A percentile compares a stretch with the other conserved stretches of the same genome.
phyloP scores from a whole-genome alignment of 345 rosid genomes.

The Aegle marmelos region DNA sequence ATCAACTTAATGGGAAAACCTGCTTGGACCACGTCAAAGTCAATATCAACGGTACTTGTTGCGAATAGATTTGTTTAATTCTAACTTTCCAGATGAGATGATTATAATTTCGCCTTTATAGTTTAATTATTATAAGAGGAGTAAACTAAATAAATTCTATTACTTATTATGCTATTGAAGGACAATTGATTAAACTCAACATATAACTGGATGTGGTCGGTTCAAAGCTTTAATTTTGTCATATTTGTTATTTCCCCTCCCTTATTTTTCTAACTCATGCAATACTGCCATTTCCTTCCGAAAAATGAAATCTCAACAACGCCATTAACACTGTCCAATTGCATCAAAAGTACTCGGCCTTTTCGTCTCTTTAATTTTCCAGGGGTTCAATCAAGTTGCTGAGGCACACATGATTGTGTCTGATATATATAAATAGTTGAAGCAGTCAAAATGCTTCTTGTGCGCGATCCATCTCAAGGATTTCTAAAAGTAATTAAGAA shows the following conservation, averaged over 20 bases:
- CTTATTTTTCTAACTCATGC: neutral
- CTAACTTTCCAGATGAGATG: neutral
- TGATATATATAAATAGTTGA: too few relatives aligned
- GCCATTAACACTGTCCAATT: neutral
- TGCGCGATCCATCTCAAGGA: too few relatives aligned
- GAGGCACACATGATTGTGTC: too few relatives aligned
- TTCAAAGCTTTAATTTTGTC: neutral
- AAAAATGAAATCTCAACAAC: neutral
- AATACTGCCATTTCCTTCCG: neutral
- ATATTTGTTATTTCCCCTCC: neutral
- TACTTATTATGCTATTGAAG: neutral
- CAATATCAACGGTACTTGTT: neutral
- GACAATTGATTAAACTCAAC: neutral
- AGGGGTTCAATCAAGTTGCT: too few relatives aligned
- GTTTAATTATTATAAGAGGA: neutral
- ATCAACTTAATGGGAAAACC: constrained; percentile 20
- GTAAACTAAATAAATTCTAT: neutral
- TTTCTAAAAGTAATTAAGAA: neutral
- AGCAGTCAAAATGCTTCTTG: too few relatives aligned
- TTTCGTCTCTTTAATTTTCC: too few relatives aligned
- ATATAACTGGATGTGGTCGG: neutral
- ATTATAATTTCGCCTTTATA: neutral
- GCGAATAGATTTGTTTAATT: neutral
- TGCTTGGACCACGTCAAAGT: constrained; percentile 28
- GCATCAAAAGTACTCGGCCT: neutral